These are phyloP conservation scores for Grifola frondosa DNA, from an alignment of 1,284 basidiomycete species.

Conservation along the genomic window DNA sequence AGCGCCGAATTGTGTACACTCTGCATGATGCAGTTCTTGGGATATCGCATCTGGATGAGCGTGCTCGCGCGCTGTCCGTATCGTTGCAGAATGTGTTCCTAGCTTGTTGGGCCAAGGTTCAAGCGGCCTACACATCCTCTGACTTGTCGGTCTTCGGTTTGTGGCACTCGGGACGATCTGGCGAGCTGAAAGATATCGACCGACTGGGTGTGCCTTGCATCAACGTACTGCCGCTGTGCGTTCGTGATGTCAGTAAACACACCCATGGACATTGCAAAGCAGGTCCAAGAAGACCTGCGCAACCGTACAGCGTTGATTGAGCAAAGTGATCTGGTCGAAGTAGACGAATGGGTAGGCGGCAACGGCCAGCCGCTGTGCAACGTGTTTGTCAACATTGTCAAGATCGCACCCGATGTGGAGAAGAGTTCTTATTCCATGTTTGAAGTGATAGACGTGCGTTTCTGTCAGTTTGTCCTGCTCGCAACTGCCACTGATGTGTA, in stretches of 20 bases:
- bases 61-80: constrained; percentile 32
- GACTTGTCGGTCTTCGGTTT: constrained; percentile 42
- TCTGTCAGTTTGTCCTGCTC: background rate
- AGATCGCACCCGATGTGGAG: constrained; percentile 26
- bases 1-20: constrained; percentile 22
- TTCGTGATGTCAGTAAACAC: constrained; percentile 24
- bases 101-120: constrained; percentile 46
- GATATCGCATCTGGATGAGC: constrained; percentile 25
- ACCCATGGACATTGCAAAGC: constrained; percentile 30
- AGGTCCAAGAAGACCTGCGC: constrained; percentile 38
- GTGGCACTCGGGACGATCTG: constrained; percentile 47
- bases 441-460: constrained; percentile 12
- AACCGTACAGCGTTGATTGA: constrained; percentile 41
- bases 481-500: background rate
- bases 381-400: constrained; percentile 48
- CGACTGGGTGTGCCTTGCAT: constrained; percentile 45
- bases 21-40: constrained; percentile 22
- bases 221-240: constrained; percentile 46
- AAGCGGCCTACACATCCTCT: constrained; percentile 34
- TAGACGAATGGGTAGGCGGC: constrained; percentile 38
- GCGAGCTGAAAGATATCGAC: constrained; percentile 34
- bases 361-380: constrained; percentile 40
- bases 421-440: constrained; percentile 6
- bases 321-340: constrained; percentile 40
- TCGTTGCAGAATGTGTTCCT: constrained; percentile 43